These are phyloP conservation scores for Royoungia palumana DNA, from an alignment of 768 basidiomycete species.

Conservation along the genomic window DNA sequence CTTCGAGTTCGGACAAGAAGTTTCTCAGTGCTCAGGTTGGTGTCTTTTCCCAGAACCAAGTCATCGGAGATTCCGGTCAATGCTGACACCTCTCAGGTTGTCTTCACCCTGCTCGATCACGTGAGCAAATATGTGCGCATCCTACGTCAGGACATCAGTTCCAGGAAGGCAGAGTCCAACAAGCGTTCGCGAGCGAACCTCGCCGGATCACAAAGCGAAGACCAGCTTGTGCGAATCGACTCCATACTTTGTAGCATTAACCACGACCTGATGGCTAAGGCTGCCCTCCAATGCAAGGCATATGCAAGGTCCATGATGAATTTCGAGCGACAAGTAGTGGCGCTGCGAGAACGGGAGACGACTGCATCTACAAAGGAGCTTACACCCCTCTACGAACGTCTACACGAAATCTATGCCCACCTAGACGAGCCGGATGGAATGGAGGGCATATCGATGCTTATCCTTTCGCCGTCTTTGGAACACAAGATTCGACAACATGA, in stretches of 20 bases:
- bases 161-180: slow-evolving; percentile 45
- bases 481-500: slow-evolving; percentile 98
- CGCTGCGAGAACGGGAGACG: slow-evolving; percentile 40
- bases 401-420: slow-evolving; percentile 95
- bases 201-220: slow-evolving; percentile 40
- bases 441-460: slow-evolving; percentile 91
- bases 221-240: slow-evolving; percentile 70
- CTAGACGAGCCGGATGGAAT: slow-evolving; percentile 98
- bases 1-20: slow-evolving; percentile 71
- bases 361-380: slow-evolving; percentile 45
- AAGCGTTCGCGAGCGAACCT: slow-evolving; percentile 47
- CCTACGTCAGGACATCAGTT: slow-evolving; percentile 60
- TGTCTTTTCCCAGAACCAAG: not conserved
- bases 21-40: slow-evolving; percentile 90
- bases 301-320: slow-evolving; percentile 94
- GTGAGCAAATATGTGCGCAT: slow-evolving; percentile 85
- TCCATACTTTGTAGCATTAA: slow-evolving; percentile 81
- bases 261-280: slow-evolving; percentile 84
- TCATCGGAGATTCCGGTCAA: not conserved
- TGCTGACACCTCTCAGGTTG: slow-evolving; percentile 50
- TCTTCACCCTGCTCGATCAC: slow-evolving; percentile 94
- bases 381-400: slow-evolving; percentile 65
- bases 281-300: slow-evolving; percentile 91
- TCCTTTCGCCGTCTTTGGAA: slow-evolving; percentile 85
- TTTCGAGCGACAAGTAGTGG: slow-evolving; percentile 80